Base-by-base conservation (phyloP, 768 basidiomycete genomes). In the Termitomyces sp. region DNA sequence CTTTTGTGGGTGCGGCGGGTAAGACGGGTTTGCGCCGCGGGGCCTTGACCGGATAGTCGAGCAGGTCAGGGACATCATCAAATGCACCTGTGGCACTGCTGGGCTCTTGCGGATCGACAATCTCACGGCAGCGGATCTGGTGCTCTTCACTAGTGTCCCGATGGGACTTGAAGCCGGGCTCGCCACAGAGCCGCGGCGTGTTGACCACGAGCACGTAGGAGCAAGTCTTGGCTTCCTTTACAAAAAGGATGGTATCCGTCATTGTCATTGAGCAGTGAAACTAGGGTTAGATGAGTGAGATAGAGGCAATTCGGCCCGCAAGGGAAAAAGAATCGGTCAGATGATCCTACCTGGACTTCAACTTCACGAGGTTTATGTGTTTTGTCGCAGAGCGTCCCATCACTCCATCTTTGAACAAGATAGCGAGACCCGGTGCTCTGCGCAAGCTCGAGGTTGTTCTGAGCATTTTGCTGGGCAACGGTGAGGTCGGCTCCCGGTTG, bases 261-360 rank as follows among this genome's bases (percentile, higher is more conserved):
- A 90, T 92, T 51, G 90, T 88, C 90, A 93, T 92, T 58, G 92
- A 92, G 70, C 94, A 98, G 71, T 98, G 94, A 68, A 93, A 95
- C 90, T 95, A 41, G 22, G 34, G 15, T 49, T 19, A n/a, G 30
- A 57, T 28, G 46, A 14, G 24, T 53, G 38, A 53, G 37, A 10
- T 32, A 24, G 30, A 50, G 24, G 51, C 19, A 35, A 45, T 45
- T 58, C 44, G 42, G n/a, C 17, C 37, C 50, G 34, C 34, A 35
- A 46, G 24, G 45, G 45, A 54, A 53, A 49, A 34, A 47, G 52
- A 60, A 47, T 26, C 22, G 48, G 45, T 48, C 35, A 49, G 50
- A 43, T 53, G 58, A 59, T 58, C 35, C 30, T 54, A 70, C 93
- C 84, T 99, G 97, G 32, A 99, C 87, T 77, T 99, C 95, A 42